These are phyloP conservation scores for Fusarium beomiforme DNA, from an alignment of 2,329 filamentous ascomycete species.

Conservation along the genomic window DNA sequence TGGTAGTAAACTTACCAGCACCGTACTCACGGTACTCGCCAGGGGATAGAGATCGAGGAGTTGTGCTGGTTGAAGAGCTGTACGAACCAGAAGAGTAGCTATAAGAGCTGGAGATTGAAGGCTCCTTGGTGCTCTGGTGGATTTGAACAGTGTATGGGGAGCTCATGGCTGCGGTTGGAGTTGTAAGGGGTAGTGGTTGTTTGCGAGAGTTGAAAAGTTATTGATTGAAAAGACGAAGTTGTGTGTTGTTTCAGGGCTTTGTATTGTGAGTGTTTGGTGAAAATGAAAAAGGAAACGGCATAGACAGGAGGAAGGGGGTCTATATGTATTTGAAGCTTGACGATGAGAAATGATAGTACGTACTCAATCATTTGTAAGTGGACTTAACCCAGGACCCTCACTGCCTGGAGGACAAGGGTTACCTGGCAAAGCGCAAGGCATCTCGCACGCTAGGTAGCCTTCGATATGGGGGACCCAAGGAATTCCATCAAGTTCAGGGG, in stretches of 20 bases:
- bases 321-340: conserved; percentile 39
- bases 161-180: conserved; percentile 39
- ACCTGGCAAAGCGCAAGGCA: conserved; percentile 34
- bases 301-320: conserved; percentile 25
- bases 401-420: conserved; percentile 37
- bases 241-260: conserved; percentile 6
- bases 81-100: conserved; percentile 44
- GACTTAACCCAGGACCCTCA: conserved; percentile 29
- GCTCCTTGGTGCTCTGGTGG: conserved; percentile 46
- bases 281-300: conserved; percentile 5
- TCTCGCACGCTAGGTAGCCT: conserved; percentile 31
- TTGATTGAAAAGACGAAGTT: not conserved
- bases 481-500: conserved; percentile 19
- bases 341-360: conserved; percentile 34
- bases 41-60: conserved; percentile 44
- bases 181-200: conserved; percentile 14
- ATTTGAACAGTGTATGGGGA: conserved; percentile 45
- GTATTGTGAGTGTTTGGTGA: conserved; percentile 30
- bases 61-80: conserved; percentile 38
- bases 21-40: conserved; percentile 47
- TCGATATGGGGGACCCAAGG: conserved; percentile 20
- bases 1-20: conserved; percentile 43
- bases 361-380: conserved; percentile 36
- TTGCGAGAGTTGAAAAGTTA: conserved; percentile 9
- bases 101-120: conserved; percentile 44